Percentiles rank a stretch among this genome's conserved stretches.
Conservation (phyloP, 345 rosid genomes). For the Leavenworthia alabamica region DNA sequence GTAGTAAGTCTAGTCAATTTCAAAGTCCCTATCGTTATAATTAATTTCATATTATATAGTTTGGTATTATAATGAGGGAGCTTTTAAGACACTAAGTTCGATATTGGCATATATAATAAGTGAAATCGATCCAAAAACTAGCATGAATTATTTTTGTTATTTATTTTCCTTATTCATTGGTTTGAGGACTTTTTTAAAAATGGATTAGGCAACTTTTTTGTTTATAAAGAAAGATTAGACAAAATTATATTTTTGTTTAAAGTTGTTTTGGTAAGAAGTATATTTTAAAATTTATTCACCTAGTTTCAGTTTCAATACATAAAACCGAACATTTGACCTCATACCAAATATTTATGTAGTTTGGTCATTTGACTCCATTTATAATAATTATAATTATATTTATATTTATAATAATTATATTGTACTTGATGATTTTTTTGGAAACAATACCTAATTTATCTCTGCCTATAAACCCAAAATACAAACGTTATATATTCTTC, state of each 20-base stretch:
- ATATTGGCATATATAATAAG: neutral
- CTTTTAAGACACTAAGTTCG: neutral
- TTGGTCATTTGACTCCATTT: neutral
- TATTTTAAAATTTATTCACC: neutral
- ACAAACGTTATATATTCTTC: too few relatives aligned
- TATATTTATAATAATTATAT: too few relatives aligned
- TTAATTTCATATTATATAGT: neutral
- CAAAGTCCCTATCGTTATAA: neutral
- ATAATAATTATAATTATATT: too few relatives aligned
- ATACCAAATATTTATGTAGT: neutral
- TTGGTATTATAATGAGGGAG: neutral
- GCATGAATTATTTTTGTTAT: neutral
- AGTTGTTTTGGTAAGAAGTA: neutral
- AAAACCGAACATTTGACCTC: neutral
- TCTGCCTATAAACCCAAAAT: too few relatives aligned
- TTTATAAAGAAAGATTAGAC: neutral
- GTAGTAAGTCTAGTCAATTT: slow-evolving; percentile 5
- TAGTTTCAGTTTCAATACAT: neutral
- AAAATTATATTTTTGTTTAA: neutral
- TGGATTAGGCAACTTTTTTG: neutral
- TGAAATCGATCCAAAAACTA: neutral
- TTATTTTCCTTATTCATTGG: neutral
- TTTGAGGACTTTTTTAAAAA: neutral
- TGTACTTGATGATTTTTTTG: too few relatives aligned
- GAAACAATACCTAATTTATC: too few relatives aligned